phyloP scores from a whole-genome alignment of 2,329 filamentous ascomycete genomes.

The Fusarium torulosum region DNA sequence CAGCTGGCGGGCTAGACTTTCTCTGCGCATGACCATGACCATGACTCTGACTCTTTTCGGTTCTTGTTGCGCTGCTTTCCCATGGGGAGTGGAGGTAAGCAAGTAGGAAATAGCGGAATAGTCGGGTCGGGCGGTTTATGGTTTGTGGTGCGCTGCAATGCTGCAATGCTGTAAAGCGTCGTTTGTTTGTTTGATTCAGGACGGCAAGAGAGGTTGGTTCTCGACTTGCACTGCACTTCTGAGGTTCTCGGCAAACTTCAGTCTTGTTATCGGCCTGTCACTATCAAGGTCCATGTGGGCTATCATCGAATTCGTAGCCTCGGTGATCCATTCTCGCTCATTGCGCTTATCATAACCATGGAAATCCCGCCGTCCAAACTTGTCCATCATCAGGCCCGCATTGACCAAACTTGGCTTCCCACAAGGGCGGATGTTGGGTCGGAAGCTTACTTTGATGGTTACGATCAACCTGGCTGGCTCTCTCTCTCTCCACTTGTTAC shows the following conservation, averaged over 20 bases:
- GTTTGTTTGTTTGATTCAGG: conserved; percentile 14
- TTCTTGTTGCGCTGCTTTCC: conserved; percentile 2
- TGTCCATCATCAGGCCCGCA: conserved; percentile 26
- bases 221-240: neutral
- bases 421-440: conserved; percentile 18
- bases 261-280: neutral
- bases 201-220: conserved; percentile 9
- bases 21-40: conserved; percentile 36
- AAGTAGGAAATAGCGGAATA: conserved; percentile 7
- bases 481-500: conserved; percentile 28
- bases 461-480: conserved; percentile 13
- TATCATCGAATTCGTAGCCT: neutral
- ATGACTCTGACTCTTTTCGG: conserved; percentile 23
- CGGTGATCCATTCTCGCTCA: conserved; percentile 28
- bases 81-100: conserved; percentile 26
- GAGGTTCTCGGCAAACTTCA: neutral
- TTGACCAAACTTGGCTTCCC: conserved; percentile 23
- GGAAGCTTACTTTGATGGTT: conserved; percentile 30
- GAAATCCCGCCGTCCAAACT: conserved; percentile 18
- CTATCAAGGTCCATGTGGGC: neutral
- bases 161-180: neutral
- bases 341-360: conserved; percentile 29
- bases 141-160: neutral
- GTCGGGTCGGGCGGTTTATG: conserved; percentile 17
- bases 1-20: conserved; percentile 34